Evolutionary conservation across 1,139 yeast species (phyloP).

Genomic region (Kodamaea sp.): DNA sequence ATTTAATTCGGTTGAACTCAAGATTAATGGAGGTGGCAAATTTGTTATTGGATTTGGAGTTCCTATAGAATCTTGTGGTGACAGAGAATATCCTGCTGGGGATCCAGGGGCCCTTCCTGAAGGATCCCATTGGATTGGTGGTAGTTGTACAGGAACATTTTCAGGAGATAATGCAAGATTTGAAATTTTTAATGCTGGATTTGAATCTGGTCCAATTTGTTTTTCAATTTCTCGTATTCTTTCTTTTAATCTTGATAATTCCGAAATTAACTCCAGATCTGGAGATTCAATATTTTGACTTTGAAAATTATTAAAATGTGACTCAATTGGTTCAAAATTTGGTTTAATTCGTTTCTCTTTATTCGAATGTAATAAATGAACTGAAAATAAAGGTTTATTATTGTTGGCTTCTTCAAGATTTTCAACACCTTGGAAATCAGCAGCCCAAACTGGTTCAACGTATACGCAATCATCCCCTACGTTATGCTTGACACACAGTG

Average conservation of each 20-base stretch:
- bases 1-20: too few species aligned
- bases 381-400: background rate
- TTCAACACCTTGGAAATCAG: background rate
- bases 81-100: too few species aligned
- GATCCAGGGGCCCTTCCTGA: too few species aligned
- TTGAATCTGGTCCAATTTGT: constrained; percentile 7
- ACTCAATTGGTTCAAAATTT: too few species aligned
- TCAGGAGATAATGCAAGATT: constrained; percentile 1
- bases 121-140: constrained; percentile 7
- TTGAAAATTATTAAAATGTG: too few species aligned
- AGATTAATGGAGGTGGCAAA: too few species aligned
- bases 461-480: constrained; percentile 29
- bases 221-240: constrained; percentile 43
- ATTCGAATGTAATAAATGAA: too few species aligned
- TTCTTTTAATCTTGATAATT: constrained; percentile 30
- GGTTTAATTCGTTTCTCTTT: too few species aligned
- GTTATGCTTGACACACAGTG: constrained; percentile 19
- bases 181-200: background rate
- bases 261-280: constrained; percentile 6
- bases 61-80: too few species aligned
- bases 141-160: constrained; percentile 11
- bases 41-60: too few species aligned
- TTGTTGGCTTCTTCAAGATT: background rate
- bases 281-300: too few species aligned
- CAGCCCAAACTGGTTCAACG: constrained; percentile 20